These are phyloP conservation scores for Ogataea nonfermentans DNA, from an alignment of 805 yeast genomes.

Conservation along the genomic window DNA sequence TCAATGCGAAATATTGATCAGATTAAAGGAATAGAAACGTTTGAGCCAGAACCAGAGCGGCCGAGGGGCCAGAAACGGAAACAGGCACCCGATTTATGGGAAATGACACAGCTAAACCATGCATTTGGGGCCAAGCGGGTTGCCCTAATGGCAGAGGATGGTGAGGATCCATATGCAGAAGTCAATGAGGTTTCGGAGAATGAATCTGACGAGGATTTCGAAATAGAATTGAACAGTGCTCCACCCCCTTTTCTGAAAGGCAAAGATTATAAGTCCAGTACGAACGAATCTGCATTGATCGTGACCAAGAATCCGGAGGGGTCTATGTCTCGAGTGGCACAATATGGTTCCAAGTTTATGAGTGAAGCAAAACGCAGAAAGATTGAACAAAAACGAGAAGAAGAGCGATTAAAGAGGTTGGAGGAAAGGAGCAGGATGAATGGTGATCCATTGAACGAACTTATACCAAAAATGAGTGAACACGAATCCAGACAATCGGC, in stretches of 20 bases:
- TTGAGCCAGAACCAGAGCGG: constrained; percentile 7
- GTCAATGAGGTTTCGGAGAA: constrained; percentile 21
- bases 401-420: constrained; percentile 38
- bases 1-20: constrained; percentile 77
- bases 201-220: constrained; percentile 50
- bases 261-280: constrained; percentile 32
- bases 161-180: constrained; percentile 35
- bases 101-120: constrained; percentile 65
- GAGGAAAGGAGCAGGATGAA: constrained; percentile 31
- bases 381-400: constrained; percentile 47
- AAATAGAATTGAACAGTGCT: constrained; percentile 67
- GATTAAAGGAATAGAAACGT: constrained; percentile 45
- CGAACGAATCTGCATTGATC: constrained; percentile 46
- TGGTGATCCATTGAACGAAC: constrained; percentile 40
- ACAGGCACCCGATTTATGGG: constrained; percentile 92
- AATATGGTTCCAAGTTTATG: constrained; percentile 67
- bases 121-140: constrained; percentile 32
- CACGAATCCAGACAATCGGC: constrained; percentile 18
- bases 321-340: constrained; percentile 71
- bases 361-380: constrained; percentile 62
- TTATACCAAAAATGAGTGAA: constrained; percentile 12
- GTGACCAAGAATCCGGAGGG: constrained; percentile 78
- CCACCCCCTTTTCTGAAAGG: constrained; percentile 75
- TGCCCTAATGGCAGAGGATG: constrained; percentile 9
- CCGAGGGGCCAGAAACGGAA: constrained; percentile 41